Base-by-base conservation (phyloP, 2,329 filamentous ascomycete species). In the Berkeleyomyces rouxiae region DNA sequence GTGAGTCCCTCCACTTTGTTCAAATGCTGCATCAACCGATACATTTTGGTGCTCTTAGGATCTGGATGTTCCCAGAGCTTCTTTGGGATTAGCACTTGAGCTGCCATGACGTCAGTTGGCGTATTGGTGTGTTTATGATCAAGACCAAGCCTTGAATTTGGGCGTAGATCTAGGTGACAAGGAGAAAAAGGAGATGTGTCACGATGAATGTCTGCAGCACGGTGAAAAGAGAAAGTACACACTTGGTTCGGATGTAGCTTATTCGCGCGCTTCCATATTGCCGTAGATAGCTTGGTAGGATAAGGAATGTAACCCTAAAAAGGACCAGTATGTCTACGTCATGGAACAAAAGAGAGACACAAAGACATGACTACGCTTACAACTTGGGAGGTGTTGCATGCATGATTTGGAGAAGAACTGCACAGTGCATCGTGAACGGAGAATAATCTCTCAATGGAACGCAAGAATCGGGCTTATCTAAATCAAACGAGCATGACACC, bases 61-160 rank as follows among this genome's bases (percentile, higher is more conserved):
- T 82, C 70, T 0, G 82, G 77, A 68, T 86, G 84, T 72, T 85
- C 81, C 85, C 85, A 87, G 62, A 87, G 78, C 75, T 86, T 86
- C 63, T 81, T 75, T 4, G 82, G 82, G 6, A 39, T n/a, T 61
- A 76, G 3, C 10, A 5, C 40, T 9, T 37, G 1, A 5, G 13
- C 4, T 16, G 3, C 23, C 49, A 55, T 57, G 51, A 16, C 33
- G 51, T 46, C 16, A n/a, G 13, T 11, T 9, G 6, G 13, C 13
- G 23, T 13, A 55, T 61, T 61, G 60, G 51, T 9, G 39, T 36
- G 37, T 55, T 61, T 55, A 16, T 44, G 42, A n/a, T 44, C 33
- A 23, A 23, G 7, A 49, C n/a, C 31, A 23, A 16, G 4, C 31
- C 7, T 49, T 23, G 2, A 49, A 49, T n/a, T 23, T 49, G 46